Percentiles rank a stretch among this genome's conserved stretches.
phyloP scores from a whole-genome alignment of 1,284 basidiomycete genomes.

The Leccinum griseonigrum region DNA sequence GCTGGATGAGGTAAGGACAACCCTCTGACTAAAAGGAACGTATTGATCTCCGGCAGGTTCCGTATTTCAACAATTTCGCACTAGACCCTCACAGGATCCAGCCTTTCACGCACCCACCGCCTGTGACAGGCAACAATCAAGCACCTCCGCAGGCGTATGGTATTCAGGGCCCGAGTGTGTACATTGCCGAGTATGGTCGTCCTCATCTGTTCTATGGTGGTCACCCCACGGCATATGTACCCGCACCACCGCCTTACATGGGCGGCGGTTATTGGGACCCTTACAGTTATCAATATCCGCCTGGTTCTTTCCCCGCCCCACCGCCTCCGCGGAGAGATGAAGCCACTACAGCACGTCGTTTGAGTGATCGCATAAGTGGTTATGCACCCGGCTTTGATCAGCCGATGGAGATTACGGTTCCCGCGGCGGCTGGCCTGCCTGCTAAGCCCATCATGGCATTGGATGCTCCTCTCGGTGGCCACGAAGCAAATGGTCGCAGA shows the following conservation, averaged over 20 bases:
- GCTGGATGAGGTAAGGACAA: conserved; percentile 65
- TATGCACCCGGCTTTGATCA: conserved; percentile 56
- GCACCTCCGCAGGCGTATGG: conserved; percentile 79
- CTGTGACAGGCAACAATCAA: conserved; percentile 58
- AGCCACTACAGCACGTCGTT: conserved; percentile 50
- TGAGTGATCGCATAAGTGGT: conserved; percentile 76
- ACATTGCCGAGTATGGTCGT: conserved; percentile 46
- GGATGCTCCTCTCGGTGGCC: conserved; percentile 49
- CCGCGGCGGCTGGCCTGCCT: conserved; percentile 68
- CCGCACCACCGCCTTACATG: conserved; percentile 45
- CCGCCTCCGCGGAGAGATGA: conserved; percentile 55
- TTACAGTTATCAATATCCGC: conserved; percentile 42
- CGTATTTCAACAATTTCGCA: conserved; percentile 91
- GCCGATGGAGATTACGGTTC: conserved; percentile 44
- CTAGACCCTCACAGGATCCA: conserved; percentile 91
- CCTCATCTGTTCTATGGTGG: conserved; percentile 43
- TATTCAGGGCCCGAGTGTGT: conserved; percentile 56
- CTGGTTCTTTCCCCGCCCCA: conserved; percentile 35
- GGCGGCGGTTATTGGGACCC: conserved; percentile 55
- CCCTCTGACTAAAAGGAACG: conserved; percentile 14
- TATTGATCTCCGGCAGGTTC: conserved; percentile 51
- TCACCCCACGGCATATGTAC: conserved; percentile 40
- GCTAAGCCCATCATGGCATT: conserved; percentile 67
- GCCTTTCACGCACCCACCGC: conserved; percentile 77
- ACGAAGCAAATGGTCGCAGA: conserved; percentile 39